Evolutionary conservation across 1,139 yeast species (phyloP), one percentile per base, ranked within the genome.

Genomic region (Hyphopichia fennica): DNA sequence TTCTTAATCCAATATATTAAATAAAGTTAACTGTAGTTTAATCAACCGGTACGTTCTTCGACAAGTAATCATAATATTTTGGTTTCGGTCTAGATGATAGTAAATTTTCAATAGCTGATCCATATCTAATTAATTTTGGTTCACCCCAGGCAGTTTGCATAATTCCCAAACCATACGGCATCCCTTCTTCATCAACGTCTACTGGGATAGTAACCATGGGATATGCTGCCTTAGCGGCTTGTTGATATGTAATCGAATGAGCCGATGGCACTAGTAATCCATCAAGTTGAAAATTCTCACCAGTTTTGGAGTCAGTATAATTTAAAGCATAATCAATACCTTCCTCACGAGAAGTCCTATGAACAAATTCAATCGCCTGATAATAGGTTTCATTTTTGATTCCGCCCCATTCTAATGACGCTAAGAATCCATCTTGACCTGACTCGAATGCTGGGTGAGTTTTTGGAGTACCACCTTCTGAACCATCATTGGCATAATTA

Each of bases 321-420:
- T 54, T 54, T 36, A 56, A 44, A 13, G 60, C 60, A 37, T 51
- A 53, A 41, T 56, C 60, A 31, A 56, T 56, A n/a, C 60, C 60
- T 44, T 56, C 60, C 18, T 54, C 56, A 30, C 58, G 45, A 2
- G 60, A 53, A 7, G 56, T 55, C 41, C 54, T 47, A 27, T 47
- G 53, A 35, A 56, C 49, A 34, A 52, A 55, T 20, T 54, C 59
- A 17, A 55, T 47, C 7, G 60, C 60, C 37, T 54, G 50, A 44
- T 50, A 56, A 44, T 56, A 56, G n/a, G 60, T 56, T 40, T 52
- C 58, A 39, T 56, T 56, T 41, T 46, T 46, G 7, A 40, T 47
- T 22, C 60, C 61, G n/a, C 47, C 48, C 53, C 57, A 54, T 22
- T 47, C 58, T 33, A 56, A 43, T 7, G 58, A 54, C 13, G 51